Conservation (phyloP, 106 monocot species). For the Dendrobium catenatum region DNA sequence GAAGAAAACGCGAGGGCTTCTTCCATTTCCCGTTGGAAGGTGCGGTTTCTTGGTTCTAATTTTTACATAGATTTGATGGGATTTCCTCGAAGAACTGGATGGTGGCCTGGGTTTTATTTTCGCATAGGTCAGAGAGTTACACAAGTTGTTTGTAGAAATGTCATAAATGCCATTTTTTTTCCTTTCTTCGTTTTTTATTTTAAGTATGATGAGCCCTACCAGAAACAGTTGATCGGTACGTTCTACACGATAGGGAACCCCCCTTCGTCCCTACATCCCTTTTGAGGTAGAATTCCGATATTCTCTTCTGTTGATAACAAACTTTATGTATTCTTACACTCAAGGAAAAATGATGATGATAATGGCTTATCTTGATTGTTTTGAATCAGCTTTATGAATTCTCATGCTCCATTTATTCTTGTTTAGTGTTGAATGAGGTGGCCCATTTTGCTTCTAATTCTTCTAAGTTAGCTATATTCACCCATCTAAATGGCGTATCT, state of each 20-base stretch:
- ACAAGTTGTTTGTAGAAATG: background rate
- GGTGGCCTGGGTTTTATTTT: background rate
- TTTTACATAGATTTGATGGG: background rate
- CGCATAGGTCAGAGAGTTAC: background rate
- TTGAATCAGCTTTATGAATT: no score
- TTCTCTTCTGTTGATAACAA: background rate
- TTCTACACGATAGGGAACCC: background rate
- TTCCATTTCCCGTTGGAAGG: slow-evolving; percentile 5
- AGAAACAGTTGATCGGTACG: background rate
- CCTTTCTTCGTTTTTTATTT: background rate
- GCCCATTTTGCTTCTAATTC: no score
- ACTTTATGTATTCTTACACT: background rate
- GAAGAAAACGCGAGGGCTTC: background rate
- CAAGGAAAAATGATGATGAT: background rate
- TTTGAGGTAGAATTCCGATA: background rate
- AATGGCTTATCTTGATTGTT: no score
- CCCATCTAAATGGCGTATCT: no score
- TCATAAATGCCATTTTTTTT: background rate
- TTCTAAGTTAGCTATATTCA: no score
- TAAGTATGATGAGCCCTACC: background rate
- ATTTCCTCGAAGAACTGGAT: background rate
- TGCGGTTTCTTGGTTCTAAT: background rate
- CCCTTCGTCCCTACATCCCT: background rate
- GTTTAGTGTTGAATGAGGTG: no score
- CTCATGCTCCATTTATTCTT: no score